These are phyloP conservation scores for Sugiyamaella castrensis DNA, from an alignment of 1,139 yeast genomes.

Conservation along the genomic window DNA sequence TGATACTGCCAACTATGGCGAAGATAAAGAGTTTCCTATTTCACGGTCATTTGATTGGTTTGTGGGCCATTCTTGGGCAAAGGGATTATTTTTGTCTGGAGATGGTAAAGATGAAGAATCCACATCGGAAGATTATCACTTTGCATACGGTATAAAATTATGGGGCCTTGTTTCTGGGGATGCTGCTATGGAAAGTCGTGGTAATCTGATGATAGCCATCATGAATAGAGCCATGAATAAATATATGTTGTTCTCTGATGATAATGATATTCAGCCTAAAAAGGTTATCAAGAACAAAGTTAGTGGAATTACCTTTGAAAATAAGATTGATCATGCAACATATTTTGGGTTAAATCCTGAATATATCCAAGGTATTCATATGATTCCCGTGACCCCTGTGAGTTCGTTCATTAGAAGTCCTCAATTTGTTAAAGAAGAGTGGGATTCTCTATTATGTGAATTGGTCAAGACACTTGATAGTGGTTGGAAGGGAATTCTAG, in stretches of 20 bases:
- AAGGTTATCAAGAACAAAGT: conserved; percentile 57
- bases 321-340: conserved; percentile 85
- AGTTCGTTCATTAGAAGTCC: conserved; percentile 71
- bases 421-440: conserved; percentile 69
- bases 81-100: conserved; percentile 60
- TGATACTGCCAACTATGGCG: conserved; percentile 68
- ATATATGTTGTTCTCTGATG: conserved; percentile 55
- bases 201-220: conserved; percentile 64
- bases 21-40: conserved; percentile 62
- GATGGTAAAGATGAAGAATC: conserved; percentile 79
- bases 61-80: conserved; percentile 79
- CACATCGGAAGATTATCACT: conserved; percentile 66
- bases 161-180: conserved; percentile 71
- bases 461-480: conserved; percentile 53
- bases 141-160: conserved; percentile 68
- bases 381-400: conserved; percentile 81
- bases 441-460: conserved; percentile 47
- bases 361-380: conserved; percentile 90
- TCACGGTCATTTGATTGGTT: conserved; percentile 74
- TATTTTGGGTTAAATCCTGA: conserved; percentile 70
- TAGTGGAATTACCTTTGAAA: conserved; percentile 69
- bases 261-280: conserved; percentile 53
- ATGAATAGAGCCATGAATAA: conserved; percentile 57
- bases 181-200: conserved; percentile 60
- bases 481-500: conserved; percentile 85